phyloP scores from a whole-genome alignment of 1,284 basidiomycete genomes.

The Ustilago sp. region DNA sequence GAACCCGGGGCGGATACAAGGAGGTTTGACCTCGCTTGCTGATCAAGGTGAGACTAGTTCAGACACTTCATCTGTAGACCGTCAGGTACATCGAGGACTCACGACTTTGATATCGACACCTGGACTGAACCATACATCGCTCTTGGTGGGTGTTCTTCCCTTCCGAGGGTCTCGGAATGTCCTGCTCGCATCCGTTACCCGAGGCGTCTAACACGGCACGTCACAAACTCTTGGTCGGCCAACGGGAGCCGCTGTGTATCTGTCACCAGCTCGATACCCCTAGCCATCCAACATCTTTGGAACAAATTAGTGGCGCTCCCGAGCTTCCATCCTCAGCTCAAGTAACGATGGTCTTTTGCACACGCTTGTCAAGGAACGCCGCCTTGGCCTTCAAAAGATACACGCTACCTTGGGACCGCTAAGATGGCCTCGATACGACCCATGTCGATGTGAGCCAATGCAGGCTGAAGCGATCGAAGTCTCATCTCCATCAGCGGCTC shows the following conservation, averaged over 20 bases:
- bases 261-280: slow-evolving; percentile 2
- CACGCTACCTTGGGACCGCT: too few relatives aligned
- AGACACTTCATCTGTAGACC: not conserved
- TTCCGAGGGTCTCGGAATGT: slow-evolving; percentile 2
- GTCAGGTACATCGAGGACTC: not conserved
- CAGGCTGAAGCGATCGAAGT: too few relatives aligned
- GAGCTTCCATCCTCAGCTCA: not conserved
- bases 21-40: not conserved
- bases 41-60: slow-evolving; percentile 3
- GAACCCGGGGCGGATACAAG: not conserved
- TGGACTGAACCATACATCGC: not conserved
- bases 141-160: not conserved
- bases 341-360: not conserved
- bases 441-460: too few relatives aligned
- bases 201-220: slow-evolving; percentile 29
- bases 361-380: not conserved
- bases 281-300: not conserved
- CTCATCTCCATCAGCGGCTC: too few relatives aligned
- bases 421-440: too few relatives aligned
- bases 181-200: slow-evolving; percentile 17
- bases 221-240: not conserved
- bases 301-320: not conserved
- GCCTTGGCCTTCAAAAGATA: not conserved
- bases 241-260: not conserved
- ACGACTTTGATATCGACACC: not conserved